Percentiles rank a stretch among this genome's conserved stretches.
Conservation (phyloP, 2,329 filamentous ascomycete species). For the Phoma sp. region DNA sequence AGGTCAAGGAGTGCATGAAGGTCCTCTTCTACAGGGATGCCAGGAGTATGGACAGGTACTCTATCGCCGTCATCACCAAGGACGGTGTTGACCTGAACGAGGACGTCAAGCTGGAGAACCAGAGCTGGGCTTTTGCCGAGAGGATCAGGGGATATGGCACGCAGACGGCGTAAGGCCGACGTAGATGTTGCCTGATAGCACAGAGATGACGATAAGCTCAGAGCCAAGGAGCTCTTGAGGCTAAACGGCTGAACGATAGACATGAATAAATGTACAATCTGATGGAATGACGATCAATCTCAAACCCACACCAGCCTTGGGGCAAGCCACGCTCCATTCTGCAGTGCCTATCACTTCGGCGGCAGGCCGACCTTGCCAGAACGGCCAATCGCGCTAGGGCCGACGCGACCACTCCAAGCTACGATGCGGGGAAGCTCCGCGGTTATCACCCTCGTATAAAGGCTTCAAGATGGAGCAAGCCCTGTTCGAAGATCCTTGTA, state of each 20-base stretch:
- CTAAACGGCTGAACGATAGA: constrained; percentile 38
- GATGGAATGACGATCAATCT: constrained; percentile 24
- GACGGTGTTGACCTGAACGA: constrained; percentile 84
- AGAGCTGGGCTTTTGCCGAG: constrained; percentile 99
- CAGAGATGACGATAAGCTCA: constrained; percentile 6
- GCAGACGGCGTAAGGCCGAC: constrained; percentile 57
- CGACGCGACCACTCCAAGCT: constrained; percentile 13
- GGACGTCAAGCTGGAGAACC: constrained; percentile 85
- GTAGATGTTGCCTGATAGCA: neutral
- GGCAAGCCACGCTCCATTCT: constrained; percentile 10
- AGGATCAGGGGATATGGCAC: constrained; percentile 94
- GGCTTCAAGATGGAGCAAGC: constrained; percentile 5
- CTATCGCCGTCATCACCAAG: constrained; percentile 86
- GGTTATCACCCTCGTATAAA: constrained; percentile 6
- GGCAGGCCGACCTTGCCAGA: constrained; percentile 12
- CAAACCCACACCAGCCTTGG: neutral
- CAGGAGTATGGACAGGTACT: constrained; percentile 88
- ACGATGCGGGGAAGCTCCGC: constrained; percentile 29
- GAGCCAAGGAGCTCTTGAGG: constrained; percentile 12
- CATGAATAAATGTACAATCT: constrained; percentile 44
- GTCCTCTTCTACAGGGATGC: constrained; percentile 97
- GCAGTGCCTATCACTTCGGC: constrained; percentile 11
- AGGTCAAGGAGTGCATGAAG: constrained; percentile 95
- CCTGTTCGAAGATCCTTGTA: constrained; percentile 3
- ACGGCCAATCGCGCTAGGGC: constrained; percentile 14